These are phyloP conservation scores for Hypoxylon sp. DNA, from an alignment of 2,329 filamentous ascomycete species.

Conservation along the genomic window DNA sequence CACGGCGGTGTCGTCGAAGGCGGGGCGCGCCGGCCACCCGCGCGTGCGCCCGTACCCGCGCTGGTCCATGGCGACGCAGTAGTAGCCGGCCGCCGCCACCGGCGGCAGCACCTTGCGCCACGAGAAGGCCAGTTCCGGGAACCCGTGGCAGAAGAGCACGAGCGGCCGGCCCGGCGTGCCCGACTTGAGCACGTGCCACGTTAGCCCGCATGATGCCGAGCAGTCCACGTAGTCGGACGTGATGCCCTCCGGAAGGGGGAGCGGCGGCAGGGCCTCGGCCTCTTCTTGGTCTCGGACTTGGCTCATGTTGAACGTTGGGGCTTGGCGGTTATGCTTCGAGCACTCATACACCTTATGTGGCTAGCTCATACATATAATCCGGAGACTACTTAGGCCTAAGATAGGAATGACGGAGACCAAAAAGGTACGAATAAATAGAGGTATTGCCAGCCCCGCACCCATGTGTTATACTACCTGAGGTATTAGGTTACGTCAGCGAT, in stretches of 20 bases:
- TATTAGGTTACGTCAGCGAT: background rate
- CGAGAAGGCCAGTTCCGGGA: constrained; percentile 73
- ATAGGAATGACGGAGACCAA: too few species aligned
- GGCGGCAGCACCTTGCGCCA: constrained; percentile 70
- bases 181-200: constrained; percentile 67
- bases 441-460: background rate
- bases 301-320: constrained; percentile 8
- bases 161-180: constrained; percentile 59
- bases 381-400: too few species aligned
- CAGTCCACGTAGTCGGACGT: constrained; percentile 63
- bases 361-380: background rate
- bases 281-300: background rate
- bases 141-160: constrained; percentile 70
- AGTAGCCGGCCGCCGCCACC: constrained; percentile 67
- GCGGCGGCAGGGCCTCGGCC: constrained; percentile 24
- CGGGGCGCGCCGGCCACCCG: constrained; percentile 60
- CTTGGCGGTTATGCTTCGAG: background rate
- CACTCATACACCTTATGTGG: too few species aligned
- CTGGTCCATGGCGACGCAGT: constrained; percentile 72
- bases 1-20: constrained; percentile 61
- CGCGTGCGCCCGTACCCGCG: constrained; percentile 73
- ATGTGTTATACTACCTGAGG: background rate
- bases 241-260: constrained; percentile 60
- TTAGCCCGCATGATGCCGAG: constrained; percentile 59
- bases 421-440: too few species aligned